phyloP scores from a whole-genome alignment of 2,329 filamentous ascomycete species.

The Ophiosphaerella narmari region DNA sequence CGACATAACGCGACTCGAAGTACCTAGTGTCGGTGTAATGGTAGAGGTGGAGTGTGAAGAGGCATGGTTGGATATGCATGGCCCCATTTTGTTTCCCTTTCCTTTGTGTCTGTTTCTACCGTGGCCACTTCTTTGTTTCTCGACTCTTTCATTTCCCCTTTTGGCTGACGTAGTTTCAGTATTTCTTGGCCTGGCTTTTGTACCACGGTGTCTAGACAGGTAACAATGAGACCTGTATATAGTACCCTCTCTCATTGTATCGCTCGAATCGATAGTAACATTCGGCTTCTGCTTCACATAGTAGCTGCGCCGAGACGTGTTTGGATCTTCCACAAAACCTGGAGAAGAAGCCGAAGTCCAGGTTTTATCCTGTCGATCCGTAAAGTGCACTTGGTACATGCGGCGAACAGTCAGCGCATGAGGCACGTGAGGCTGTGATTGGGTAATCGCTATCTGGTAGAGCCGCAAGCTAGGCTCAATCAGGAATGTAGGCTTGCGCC shows the following conservation, averaged over 20 bases:
- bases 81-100: no score
- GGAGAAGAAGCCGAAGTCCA: constrained; percentile 16
- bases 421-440: constrained; percentile 36
- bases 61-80: background rate
- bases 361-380: constrained; percentile 12
- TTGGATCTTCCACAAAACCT: background rate
- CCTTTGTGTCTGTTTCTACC: no score
- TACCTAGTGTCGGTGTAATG: background rate
- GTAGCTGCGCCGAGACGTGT: constrained; percentile 2
- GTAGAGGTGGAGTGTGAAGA: background rate
- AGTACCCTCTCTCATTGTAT: no score
- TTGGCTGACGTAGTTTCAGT: no score
- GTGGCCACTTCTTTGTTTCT: no score
- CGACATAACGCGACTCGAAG: no score
- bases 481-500: constrained; percentile 30
- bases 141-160: no score
- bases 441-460: constrained; percentile 31
- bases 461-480: constrained; percentile 11
- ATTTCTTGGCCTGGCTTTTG: no score
- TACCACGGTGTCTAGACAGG: no score
- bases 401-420: constrained; percentile 7
- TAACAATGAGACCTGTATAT: no score
- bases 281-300: no score
- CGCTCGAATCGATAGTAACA: background rate
- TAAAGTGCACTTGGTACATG: background rate